phyloP scores from a whole-genome alignment of 768 basidiomycete species.

The Rhizopogon roseolus region DNA sequence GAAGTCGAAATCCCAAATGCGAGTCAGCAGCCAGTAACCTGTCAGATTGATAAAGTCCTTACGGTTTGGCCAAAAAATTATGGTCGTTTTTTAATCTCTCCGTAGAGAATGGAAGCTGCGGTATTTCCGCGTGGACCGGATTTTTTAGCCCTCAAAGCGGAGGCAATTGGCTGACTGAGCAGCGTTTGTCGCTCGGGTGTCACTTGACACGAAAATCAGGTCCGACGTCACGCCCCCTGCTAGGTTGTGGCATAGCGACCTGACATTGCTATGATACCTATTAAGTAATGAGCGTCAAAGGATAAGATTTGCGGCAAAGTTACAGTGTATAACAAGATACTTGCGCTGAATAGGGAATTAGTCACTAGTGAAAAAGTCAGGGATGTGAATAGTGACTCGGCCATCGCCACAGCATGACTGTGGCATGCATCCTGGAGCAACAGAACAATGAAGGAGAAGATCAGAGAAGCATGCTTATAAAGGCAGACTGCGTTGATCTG shows the following conservation, averaged over 20 bases:
- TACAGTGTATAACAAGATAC: background rate
- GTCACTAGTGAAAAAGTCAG: background rate
- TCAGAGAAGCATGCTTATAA: slow-evolving; percentile 1
- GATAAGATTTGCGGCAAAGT: background rate
- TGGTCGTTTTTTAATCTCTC: background rate
- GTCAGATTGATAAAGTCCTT: background rate
- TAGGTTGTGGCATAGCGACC: background rate
- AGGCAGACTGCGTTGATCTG: background rate
- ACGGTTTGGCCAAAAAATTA: background rate
- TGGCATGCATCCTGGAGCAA: background rate
- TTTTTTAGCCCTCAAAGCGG: background rate
- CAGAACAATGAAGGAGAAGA: background rate
- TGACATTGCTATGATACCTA: background rate
- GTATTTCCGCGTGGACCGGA: background rate
- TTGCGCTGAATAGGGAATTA: background rate
- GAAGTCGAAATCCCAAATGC: background rate
- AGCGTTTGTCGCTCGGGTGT: background rate
- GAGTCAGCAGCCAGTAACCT: too few species aligned
- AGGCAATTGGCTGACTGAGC: background rate
- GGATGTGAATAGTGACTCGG: background rate
- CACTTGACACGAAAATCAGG: background rate
- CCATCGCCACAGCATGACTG: background rate
- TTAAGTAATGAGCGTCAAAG: background rate
- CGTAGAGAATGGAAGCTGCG: background rate
- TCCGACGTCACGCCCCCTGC: background rate